Evolutionary conservation across 495 filamentous ascomycete genomes (phyloP).

Genomic region (Friedmanniomyces simplex): DNA sequence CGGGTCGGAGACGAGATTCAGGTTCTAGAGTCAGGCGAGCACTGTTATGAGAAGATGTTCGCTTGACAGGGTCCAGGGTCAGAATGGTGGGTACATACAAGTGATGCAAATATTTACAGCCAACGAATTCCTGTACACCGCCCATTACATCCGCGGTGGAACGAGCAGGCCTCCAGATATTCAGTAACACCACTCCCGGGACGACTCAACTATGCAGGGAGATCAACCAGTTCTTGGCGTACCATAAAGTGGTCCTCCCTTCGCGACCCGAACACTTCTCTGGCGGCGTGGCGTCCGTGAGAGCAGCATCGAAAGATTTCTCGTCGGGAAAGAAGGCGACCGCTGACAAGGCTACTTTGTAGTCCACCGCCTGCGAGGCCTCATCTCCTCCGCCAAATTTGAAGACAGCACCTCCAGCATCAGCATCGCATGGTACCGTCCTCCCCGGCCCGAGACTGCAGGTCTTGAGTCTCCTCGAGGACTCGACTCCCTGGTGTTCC

Average conservation of each 20-base stretch:
- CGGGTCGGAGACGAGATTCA: conserved; percentile 50
- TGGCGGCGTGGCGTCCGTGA: neutral
- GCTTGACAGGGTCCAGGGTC: conserved; percentile 1
- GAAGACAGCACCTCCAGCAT: neutral
- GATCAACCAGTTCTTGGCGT: neutral
- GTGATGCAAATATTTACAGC: too few species aligned
- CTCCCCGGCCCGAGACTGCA: neutral
- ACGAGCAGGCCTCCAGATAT: too few species aligned
- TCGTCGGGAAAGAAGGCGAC: neutral
- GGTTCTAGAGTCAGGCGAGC: conserved; percentile 51
- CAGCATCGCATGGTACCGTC: neutral
- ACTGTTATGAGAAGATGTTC: conserved; percentile 40
- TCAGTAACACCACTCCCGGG: too few species aligned
- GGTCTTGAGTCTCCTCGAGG: neutral
- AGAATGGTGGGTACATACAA: too few species aligned
- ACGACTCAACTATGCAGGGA: neutral
- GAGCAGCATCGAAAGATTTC: neutral
- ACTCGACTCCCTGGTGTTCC: neutral
- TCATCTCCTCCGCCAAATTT: neutral
- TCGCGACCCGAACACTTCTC: neutral
- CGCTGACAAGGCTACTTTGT: neutral
- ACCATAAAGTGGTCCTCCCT: neutral
- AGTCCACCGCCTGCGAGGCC: neutral
- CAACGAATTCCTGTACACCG: too few species aligned
- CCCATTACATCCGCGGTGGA: too few species aligned